Percentiles rank a stretch among this genome's conserved stretches.
phyloP scores from a whole-genome alignment of 371 early-diverging fungal genomes.

The Vairimorpha apis region DNA sequence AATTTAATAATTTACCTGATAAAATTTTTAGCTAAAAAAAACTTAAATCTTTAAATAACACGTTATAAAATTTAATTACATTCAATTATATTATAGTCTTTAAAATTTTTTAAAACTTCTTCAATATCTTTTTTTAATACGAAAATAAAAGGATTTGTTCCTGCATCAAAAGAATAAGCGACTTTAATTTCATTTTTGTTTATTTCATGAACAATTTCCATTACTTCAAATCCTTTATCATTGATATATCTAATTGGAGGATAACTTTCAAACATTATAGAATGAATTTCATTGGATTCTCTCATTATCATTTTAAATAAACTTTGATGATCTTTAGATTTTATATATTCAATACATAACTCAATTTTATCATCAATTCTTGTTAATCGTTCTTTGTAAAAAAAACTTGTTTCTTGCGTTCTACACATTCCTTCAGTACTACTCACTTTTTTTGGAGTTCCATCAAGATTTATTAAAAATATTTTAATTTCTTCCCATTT shows the following conservation, averaged over 20 bases:
- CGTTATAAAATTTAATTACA: conserved; percentile 29
- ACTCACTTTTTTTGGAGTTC: conserved; percentile 76
- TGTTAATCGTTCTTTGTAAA: conserved; percentile 71
- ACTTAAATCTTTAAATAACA: too few species aligned
- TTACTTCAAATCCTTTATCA: conserved; percentile 79
- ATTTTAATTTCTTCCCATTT: conserved; percentile 91
- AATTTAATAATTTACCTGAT: too few species aligned
- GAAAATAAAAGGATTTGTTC: conserved; percentile 89
- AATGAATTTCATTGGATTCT: conserved; percentile 96
- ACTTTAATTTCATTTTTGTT: conserved; percentile 67
- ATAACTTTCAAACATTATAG: conserved; percentile 80
- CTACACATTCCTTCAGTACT: conserved; percentile 91
- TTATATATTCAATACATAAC: conserved; percentile 74
- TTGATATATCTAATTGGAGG: conserved; percentile 87
- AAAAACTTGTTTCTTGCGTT: conserved; percentile 77
- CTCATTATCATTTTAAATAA: conserved; percentile 88
- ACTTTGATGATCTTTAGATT: conserved; percentile 71
- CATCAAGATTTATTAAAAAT: conserved; percentile 75
- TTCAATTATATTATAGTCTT: conserved; percentile 4
- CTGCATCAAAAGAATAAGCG: conserved; percentile 76
- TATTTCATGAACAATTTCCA: conserved; percentile 73
- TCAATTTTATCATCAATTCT: conserved; percentile 79
- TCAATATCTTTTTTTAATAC: conserved; percentile 29
- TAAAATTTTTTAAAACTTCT: conserved; percentile 20
- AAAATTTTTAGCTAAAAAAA: too few species aligned